Evolutionary conservation across 176 grass and related monocot species (phyloP).

Genomic region (Eleusine indica): DNA sequence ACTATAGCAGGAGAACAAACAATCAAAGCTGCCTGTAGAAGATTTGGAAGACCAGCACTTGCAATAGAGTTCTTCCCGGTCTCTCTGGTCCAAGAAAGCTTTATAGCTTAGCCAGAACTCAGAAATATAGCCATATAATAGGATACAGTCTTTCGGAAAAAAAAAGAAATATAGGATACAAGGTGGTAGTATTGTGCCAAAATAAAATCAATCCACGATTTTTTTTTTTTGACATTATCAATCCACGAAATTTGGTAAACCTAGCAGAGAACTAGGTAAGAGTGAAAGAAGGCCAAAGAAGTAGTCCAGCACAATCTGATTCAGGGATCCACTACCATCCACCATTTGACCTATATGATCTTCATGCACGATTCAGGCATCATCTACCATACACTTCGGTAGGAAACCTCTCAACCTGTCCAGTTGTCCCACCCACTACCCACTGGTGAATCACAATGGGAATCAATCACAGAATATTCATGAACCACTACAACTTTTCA

Average conservation of each 20-base stretch:
- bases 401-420: constrained; percentile 11
- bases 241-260: not conserved
- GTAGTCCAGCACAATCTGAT: constrained; percentile 37
- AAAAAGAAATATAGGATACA: not conserved
- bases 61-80: not conserved
- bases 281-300: constrained; percentile 4
- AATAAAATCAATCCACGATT: not conserved
- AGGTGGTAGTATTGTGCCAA: not conserved
- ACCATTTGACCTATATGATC: not conserved
- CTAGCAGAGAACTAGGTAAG: not conserved
- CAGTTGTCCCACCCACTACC: constrained; percentile 7
- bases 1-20: not conserved
- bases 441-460: not conserved
- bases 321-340: constrained; percentile 40
- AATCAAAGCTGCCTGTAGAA: not conserved
- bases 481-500: not conserved
- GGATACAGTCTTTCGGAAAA: no score
- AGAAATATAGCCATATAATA: not conserved
- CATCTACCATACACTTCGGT: constrained; percentile 18
- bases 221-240: not conserved
- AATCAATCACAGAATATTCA: constrained; percentile 39
- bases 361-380: constrained; percentile 15
- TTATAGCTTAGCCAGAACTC: not conserved
- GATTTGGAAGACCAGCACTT: constrained; percentile 8
- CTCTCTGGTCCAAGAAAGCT: not conserved